Evolutionary conservation across 805 yeast species (phyloP).

Genomic region (Suhomyces sp.): DNA sequence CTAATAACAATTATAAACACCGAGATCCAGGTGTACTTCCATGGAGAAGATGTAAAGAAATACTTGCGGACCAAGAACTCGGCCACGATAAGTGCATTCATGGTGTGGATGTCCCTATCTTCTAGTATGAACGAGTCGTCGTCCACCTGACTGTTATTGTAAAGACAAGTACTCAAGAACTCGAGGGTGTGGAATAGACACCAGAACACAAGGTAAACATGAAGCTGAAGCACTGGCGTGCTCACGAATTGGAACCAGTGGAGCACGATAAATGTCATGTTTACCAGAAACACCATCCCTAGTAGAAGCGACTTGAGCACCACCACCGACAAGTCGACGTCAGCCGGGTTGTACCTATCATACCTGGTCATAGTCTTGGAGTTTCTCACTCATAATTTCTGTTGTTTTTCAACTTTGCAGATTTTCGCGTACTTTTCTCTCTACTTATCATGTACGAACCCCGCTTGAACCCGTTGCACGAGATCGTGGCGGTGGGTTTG

Average conservation of each 20-base stretch:
- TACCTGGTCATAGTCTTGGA: background rate
- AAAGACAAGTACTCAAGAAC: constrained; percentile 74
- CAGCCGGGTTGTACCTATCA: constrained; percentile 21
- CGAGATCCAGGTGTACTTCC: constrained; percentile 40
- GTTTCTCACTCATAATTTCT: background rate
- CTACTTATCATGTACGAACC: constrained; percentile 12
- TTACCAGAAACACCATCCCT: constrained; percentile 24
- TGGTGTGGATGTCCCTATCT: constrained; percentile 20
- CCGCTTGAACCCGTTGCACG: constrained; percentile 15
- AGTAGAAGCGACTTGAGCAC: constrained; percentile 30
- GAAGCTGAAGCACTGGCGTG: constrained; percentile 3
- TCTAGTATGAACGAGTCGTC: constrained; percentile 46
- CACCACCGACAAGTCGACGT: constrained; percentile 29
- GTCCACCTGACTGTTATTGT: constrained; percentile 62
- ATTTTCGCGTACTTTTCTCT: background rate
- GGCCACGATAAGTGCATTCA: constrained; percentile 11
- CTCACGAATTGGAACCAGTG: constrained; percentile 1
- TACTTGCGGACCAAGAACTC: constrained; percentile 10
- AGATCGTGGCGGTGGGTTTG: constrained; percentile 16
- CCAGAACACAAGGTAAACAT: constrained; percentile 4
- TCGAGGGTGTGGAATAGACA: constrained; percentile 77
- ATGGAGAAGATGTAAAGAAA: constrained; percentile 2
- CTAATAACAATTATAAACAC: constrained; percentile 50
- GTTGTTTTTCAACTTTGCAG: background rate
- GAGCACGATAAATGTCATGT: constrained; percentile 6